Base-by-base conservation (phyloP, 2,329 filamentous ascomycete genomes). In the Akanthomyces uredinophilus region DNA sequence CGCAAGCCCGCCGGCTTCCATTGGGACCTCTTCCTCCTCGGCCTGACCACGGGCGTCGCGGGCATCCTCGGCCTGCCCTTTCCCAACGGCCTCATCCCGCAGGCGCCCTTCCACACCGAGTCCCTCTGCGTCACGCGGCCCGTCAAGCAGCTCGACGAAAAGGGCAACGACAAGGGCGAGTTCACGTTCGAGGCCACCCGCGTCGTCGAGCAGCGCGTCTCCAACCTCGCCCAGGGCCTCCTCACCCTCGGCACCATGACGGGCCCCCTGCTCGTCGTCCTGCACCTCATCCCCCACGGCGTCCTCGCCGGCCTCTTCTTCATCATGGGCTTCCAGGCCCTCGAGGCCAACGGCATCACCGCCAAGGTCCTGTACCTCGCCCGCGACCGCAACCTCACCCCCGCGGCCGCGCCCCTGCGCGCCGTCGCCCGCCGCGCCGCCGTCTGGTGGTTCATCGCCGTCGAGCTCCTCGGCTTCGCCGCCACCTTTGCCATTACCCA, bases 401-500 rank as follows among this genome's bases (percentile, higher is more conserved):
- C 82, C 3, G 69, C 78, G 0, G 76, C 75, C 1, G 82, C 88
- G 65, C 87, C 88, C 0, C 78, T 93, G 1, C 79, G 79, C 53
- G 74, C 77, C n/a, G 75, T 91, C 35, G 75, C 77, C n/a, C 83
- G 88, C n/a, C 83, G 85, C 43, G 68, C 70, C 16, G 84, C 87
- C n/a, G 78, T 92, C 64, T 92, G 89, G 88, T 74, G 76, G 4
- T 94, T 93, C 69, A 87, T 92, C 6, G 75, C 74, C 8, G 74
- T 92, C 39, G 87, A 92, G 73, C 75, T 93, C 4, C 27, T 87
- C 49, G 89, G 85, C 0, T 92, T 93, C 68, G 90, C 81, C 3
- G 89, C 87, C 24, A 94, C 90, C 0, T 92, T 94, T 72, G 90
- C 90, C 63, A 90, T 93, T 68, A 92, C 90, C 0, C 87, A 94